Conservation (phyloP, 2,329 filamentous ascomycete species). For the Nannizziopsis barbatae region DNA sequence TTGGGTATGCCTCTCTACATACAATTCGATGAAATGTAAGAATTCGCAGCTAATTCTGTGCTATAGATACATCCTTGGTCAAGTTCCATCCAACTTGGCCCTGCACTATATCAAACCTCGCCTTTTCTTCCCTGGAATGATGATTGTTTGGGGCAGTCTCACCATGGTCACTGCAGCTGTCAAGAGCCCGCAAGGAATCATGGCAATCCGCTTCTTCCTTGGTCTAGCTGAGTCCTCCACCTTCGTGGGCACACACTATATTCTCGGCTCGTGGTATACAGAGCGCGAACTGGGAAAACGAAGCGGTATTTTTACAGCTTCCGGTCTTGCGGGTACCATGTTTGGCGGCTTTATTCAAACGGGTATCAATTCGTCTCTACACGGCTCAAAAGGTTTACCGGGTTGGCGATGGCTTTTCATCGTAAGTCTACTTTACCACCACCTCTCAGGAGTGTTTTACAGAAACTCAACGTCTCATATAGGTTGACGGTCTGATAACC, state of each 20-base stretch:
- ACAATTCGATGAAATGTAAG: background rate
- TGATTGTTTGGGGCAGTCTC: constrained; percentile 24
- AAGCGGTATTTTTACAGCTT: constrained; percentile 27
- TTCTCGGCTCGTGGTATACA: constrained; percentile 37
- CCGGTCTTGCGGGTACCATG: constrained; percentile 28
- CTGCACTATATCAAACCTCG: constrained; percentile 22
- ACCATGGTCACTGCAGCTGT: constrained; percentile 25
- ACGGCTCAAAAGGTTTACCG: constrained; percentile 21
- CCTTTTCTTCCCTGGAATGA: constrained; percentile 23
- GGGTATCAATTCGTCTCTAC: constrained; percentile 24
- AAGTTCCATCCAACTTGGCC: constrained; percentile 34
- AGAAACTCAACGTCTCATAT: constrained; percentile 9
- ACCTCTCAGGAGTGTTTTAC: background rate
- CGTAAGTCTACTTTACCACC: constrained; percentile 13
- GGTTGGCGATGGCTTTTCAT: constrained; percentile 33
- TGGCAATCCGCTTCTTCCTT: constrained; percentile 31
- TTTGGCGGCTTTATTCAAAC: constrained; percentile 30
- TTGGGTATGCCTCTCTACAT: constrained; percentile 25
- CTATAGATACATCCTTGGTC: constrained; percentile 34
- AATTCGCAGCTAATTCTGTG: background rate
- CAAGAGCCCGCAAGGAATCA: constrained; percentile 23
- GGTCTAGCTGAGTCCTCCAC: constrained; percentile 26
- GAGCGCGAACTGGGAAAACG: constrained; percentile 32
- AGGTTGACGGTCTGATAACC: constrained; percentile 33
- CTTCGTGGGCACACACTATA: constrained; percentile 29